Evolutionary conservation across 164 flowering plant species (phyloP).

Genomic region (Platanus orientalis): DNA sequence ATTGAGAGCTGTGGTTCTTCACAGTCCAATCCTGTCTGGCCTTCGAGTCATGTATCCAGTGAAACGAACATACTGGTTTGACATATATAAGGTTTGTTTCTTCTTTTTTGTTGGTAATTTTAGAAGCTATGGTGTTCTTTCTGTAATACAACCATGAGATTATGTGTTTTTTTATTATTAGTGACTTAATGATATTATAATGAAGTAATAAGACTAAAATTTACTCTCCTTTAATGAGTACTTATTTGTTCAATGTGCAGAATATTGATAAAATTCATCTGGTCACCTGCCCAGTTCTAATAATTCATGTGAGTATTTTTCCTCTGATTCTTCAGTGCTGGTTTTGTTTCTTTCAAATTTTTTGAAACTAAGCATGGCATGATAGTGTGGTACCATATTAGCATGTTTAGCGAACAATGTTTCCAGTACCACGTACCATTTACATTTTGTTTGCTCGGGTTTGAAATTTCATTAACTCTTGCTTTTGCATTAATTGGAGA

Average conservation of each 20-base stretch:
- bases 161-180: neutral
- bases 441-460: neutral
- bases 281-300: conserved; percentile 72
- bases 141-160: too few relatives aligned
- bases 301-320: conserved; percentile 74
- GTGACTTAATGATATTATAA: neutral
- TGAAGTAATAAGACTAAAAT: conserved; percentile 33
- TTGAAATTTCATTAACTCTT: neutral
- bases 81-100: conserved; percentile 68
- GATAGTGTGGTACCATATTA: too few relatives aligned
- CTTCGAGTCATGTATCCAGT: conserved; percentile 81
- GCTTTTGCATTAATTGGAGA: neutral
- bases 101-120: neutral
- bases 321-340: conserved; percentile 13
- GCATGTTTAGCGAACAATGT: neutral
- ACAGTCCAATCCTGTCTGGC: conserved; percentile 80
- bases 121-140: neutral
- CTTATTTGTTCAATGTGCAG: conserved; percentile 43
- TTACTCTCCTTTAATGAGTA: neutral
- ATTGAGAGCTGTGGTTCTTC: conserved; percentile 81
- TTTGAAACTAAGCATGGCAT: neutral
- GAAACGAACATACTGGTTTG: conserved; percentile 79
- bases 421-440: too few relatives aligned
- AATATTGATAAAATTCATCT: conserved; percentile 69
- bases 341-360: neutral